Conservation (phyloP, 73 alveolate species). For the Tetrahymena elliotti region DNA sequence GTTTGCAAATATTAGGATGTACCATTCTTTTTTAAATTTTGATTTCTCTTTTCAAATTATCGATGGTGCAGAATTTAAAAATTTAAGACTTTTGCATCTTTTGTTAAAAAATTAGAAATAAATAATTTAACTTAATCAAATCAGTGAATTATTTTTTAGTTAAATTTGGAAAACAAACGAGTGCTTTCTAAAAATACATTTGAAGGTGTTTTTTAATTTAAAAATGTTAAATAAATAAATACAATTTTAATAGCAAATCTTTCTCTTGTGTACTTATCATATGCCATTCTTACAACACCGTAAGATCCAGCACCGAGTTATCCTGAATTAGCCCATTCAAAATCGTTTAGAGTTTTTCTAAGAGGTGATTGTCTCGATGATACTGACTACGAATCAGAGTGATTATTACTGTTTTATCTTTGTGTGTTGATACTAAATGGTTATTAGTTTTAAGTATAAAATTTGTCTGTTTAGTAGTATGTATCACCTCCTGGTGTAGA, state of each 20-base stretch:
- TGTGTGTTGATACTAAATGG: not conserved
- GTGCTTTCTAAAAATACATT: not conserved
- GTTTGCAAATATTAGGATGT: constrained; percentile 88
- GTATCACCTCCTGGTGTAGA: not conserved
- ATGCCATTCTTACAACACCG: constrained; percentile 23
- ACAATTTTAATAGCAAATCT: constrained; percentile 31
- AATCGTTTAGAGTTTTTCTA: not conserved
- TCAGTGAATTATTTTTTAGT: not conserved
- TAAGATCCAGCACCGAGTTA: constrained; percentile 35
- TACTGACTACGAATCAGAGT: not conserved
- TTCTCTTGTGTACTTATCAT: constrained; percentile 13
- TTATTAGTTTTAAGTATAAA: not conserved
- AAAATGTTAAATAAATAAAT: not conserved
- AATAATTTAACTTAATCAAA: not conserved
- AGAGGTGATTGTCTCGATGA: not conserved
- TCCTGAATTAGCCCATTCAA: not conserved
- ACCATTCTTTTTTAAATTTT: constrained; percentile 78
- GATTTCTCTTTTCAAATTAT: constrained; percentile 86
- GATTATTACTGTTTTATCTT: not conserved
- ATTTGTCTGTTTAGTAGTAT: not conserved
- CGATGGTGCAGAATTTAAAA: constrained; percentile 45
- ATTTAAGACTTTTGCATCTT: constrained; percentile 30
- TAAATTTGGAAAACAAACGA: not conserved
- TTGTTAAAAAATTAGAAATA: not conserved
- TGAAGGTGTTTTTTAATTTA: not conserved